A percentile compares a stretch with the other conserved stretches of the same genome.
phyloP scores from a whole-genome alignment of 371 early-diverging fungal genomes.

The Chytridium lagenaria region DNA sequence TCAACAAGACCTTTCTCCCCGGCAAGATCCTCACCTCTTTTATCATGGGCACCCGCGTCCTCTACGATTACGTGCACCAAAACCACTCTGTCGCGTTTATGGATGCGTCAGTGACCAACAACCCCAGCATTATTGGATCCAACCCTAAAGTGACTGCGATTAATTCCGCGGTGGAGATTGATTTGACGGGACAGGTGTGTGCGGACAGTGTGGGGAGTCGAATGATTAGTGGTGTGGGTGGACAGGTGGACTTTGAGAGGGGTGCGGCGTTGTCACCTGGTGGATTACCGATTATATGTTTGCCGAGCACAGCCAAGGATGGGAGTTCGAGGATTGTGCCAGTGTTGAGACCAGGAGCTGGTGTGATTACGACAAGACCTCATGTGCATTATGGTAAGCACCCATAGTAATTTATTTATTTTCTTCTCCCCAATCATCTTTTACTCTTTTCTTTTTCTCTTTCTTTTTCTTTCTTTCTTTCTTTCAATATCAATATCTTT shows the following conservation, averaged over 20 bases:
- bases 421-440: not conserved
- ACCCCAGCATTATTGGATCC: constrained; percentile 49
- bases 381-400: constrained; percentile 48
- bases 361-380: constrained; percentile 53
- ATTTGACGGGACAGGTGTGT: constrained; percentile 60
- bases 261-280: constrained; percentile 55
- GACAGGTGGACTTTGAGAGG: constrained; percentile 60
- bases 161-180: constrained; percentile 59
- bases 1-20: constrained; percentile 45
- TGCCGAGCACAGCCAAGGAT: constrained; percentile 48
- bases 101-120: constrained; percentile 53
- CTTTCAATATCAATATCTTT: not conserved
- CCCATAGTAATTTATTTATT: too few species aligned
- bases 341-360: constrained; percentile 45
- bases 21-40: constrained; percentile 54
- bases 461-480: not conserved
- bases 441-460: not conserved
- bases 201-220: constrained; percentile 54
- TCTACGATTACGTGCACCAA: constrained; percentile 57
- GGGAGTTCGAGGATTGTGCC: constrained; percentile 52
- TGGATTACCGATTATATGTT: constrained; percentile 57
- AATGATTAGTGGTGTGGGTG: constrained; percentile 57
- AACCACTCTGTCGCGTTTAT: constrained; percentile 50
- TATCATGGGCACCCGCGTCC: constrained; percentile 42
- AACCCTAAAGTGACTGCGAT: constrained; percentile 56